Conservation (phyloP, 2,329 filamentous ascomycete species). For the Verruconis gallopava region DNA sequence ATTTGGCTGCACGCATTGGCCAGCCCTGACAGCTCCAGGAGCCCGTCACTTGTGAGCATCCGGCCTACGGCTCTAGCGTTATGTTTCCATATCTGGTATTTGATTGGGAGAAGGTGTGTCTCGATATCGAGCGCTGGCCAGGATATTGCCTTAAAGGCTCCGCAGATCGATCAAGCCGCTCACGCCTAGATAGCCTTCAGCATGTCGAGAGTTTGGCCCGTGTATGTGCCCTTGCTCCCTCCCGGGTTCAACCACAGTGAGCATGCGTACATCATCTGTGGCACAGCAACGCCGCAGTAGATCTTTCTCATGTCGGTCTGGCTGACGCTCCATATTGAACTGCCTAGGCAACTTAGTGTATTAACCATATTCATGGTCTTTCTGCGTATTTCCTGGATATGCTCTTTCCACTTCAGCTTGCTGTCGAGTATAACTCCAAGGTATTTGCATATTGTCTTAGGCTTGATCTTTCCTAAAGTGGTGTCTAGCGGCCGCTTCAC, state of each 20-base stretch:
- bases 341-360: slow-evolving; percentile 12
- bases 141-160: neutral
- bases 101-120: neutral
- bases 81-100: slow-evolving; percentile 1
- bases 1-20: too few species aligned
- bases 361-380: slow-evolving; percentile 13
- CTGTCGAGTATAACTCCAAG: slow-evolving; percentile 15
- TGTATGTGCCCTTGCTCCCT: neutral
- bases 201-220: neutral
- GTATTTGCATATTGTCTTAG: slow-evolving; percentile 12
- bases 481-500: slow-evolving; percentile 10
- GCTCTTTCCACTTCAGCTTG: too few species aligned
- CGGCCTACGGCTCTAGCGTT: too few species aligned
- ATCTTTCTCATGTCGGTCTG: too few species aligned
- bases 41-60: too few species aligned
- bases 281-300: too few species aligned
- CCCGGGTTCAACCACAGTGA: slow-evolving; percentile 2
- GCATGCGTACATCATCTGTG: too few species aligned
- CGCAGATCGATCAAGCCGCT: neutral
- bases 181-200: neutral
- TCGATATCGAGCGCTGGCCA: too few species aligned
- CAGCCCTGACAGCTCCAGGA: too few species aligned
- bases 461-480: slow-evolving; percentile 12
- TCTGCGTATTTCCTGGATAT: slow-evolving; percentile 12
- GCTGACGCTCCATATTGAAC: slow-evolving; percentile 14